phyloP scores from a whole-genome alignment of 345 rosid genomes.

The Eucalyptus curtisii region DNA sequence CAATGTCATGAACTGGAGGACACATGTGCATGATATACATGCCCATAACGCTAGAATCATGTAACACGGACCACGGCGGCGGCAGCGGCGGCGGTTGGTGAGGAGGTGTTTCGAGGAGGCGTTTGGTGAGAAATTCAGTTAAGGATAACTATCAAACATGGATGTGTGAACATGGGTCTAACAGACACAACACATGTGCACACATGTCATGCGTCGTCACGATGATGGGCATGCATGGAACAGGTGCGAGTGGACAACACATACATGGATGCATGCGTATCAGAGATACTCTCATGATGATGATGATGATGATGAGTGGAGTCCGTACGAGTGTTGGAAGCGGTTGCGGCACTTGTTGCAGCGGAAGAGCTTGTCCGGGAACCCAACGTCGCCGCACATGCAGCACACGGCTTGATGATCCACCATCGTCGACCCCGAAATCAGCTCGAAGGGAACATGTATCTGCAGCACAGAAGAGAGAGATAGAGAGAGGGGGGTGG shows the following conservation, averaged over 20 bases:
- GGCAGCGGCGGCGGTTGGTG: not conserved
- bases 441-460: not conserved
- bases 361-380: slow-evolving; percentile 90
- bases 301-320: not conserved
- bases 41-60: not conserved
- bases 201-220: not conserved
- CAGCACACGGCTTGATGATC: slow-evolving; percentile 79
- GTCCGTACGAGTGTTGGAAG: slow-evolving; percentile 84
- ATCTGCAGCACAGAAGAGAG: not conserved
- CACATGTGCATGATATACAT: not conserved
- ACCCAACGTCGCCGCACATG: slow-evolving; percentile 99
- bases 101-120: not conserved
- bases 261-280: not conserved
- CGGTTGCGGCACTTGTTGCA: slow-evolving; percentile 84
- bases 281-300: not conserved
- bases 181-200: not conserved
- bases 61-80: not conserved
- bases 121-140: slow-evolving; percentile 10
- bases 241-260: not conserved
- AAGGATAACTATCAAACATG: slow-evolving; percentile 4
- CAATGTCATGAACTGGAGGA: not conserved
- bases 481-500: not conserved
- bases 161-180: not conserved
- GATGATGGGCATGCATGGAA: not conserved
- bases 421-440: slow-evolving; percentile 35